These are phyloP conservation scores for Mycena filopes DNA, from an alignment of 768 basidiomycete genomes.

Conservation along the genomic window DNA sequence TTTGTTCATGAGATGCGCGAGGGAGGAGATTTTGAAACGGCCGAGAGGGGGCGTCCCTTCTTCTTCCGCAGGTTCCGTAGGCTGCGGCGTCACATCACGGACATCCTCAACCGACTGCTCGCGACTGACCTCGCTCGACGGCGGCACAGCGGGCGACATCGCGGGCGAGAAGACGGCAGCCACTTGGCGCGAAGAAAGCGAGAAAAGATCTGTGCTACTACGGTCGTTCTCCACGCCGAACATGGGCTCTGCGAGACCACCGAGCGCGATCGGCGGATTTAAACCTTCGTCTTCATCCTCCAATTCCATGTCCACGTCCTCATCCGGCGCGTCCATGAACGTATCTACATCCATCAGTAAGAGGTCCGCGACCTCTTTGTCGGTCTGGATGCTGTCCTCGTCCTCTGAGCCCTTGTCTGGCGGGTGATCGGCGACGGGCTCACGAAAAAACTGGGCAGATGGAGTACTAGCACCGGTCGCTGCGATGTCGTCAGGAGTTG, in stretches of 20 bases:
- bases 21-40: conserved; percentile 27
- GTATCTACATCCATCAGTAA: conserved; percentile 29
- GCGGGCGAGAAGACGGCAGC: conserved; percentile 24
- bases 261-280: conserved; percentile 20
- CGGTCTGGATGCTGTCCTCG: conserved; percentile 24
- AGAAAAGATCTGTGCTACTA: conserved; percentile 22
- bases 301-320: conserved; percentile 33
- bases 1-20: conserved; percentile 31
- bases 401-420: conserved; percentile 18
- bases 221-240: conserved; percentile 20
- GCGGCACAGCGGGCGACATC: conserved; percentile 18
- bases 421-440: background rate
- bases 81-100: conserved; percentile 3
- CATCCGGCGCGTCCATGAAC: conserved; percentile 23
- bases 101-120: conserved; percentile 21
- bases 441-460: background rate
- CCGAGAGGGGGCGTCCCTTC: conserved; percentile 31
- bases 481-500: background rate
- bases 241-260: conserved; percentile 22
- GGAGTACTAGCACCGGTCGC: background rate
- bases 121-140: conserved; percentile 21
- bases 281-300: conserved; percentile 30
- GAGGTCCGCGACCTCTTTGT: conserved; percentile 31
- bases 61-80: background rate
- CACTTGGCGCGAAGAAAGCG: conserved; percentile 16